Base-by-base conservation (phyloP, 768 basidiomycete species). In the Leccinum disarticulatum region DNA sequence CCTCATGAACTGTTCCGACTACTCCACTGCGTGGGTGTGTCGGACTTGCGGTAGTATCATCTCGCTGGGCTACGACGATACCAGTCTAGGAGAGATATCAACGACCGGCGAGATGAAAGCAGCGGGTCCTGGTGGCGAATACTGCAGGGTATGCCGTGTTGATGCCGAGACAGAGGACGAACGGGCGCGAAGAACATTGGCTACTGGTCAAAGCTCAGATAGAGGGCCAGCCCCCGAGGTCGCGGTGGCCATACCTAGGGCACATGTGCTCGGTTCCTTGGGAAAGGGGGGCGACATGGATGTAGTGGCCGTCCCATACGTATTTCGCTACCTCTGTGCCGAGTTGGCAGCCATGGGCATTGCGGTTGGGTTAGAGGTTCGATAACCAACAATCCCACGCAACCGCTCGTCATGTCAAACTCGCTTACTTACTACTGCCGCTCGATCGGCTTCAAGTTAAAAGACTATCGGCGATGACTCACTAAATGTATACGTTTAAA, bases 311-410 rank as follows among this genome's bases (percentile, higher is more conserved):
- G 84, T 99, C 22, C 97, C 97, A 7, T 98, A 91, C 68, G 95
- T 96, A 54, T 96, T 97, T 76, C 82, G 93, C 52, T 93, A 95
- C 77, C 81, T 98, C 11, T 95, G 95, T 70, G 91, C 95, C 3
- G 97, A 99, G 77, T 77, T 99, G 66, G 95, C 95, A n/a, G 90
- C 93, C 17, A 98, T 98, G 96, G 96, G 97, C 50, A 98, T 99
- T 67, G 86, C 90, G 36, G 83, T 98, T 54, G 91, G 92, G 52
- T 75, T 98, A 52, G 87, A 91, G 70, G 84, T 95, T 55, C 82
- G 74, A 54, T 91, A 48, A 55, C 41, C n/a, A 46, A 22, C 17
- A n/a, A 41, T 41, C 11, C 9, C 41, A n/a, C 6, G 4, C 27
- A 46, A 19, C 43, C 19, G n/a, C 33, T 52, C 8, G 13, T 57